Base-by-base conservation (phyloP, 768 basidiomycete genomes). In the Suillus sp. region DNA sequence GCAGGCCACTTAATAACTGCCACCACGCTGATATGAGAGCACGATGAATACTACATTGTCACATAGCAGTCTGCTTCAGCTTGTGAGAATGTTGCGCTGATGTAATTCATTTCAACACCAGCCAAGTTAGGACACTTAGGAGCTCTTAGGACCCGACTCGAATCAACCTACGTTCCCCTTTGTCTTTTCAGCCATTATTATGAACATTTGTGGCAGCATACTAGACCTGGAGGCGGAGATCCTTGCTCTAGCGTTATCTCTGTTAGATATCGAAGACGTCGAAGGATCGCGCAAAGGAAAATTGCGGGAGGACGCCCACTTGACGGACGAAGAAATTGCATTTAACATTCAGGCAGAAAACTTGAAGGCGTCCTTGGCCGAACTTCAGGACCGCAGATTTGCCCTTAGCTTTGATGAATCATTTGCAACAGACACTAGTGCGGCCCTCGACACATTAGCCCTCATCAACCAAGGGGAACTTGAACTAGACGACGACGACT, bases 291-390 rank as follows among this genome's bases (percentile, higher is more conserved):
- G 72, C 13, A 84, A 84, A 62, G 80, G 80, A 30, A 79, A 79
- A 59, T 60, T 69, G 1, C 72, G 75, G 25, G 71, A 69, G 2
- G 74, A 69, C 50, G 63, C 67, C 0, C 68, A 74, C 3, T 69
- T 70, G 6, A 71, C 77, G 0, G 84, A 87, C 67, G 78, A 80
- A 43, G 81, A 83, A 42, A 61, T 78, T 8, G 86, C 86, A 0
- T 71, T 83, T 9, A 72, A 75, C 42, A 48, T 81, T 0, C 82
- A 83, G 59, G 72, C 72, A 2, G 74, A 80, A 32, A 74, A 78
- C n/a, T 57, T 82, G 6, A 63, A 71, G 8, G 65, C 68, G 14
- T 62, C 75, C 47, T 62, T 80, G 4, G 67, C 65, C 1, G 47
- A 70, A 20, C 68, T 79, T 27, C 69, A 74, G 2, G 83, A 85